Base-by-base conservation (phyloP, 441 rosid species). In the Mallotus japonicus region DNA sequence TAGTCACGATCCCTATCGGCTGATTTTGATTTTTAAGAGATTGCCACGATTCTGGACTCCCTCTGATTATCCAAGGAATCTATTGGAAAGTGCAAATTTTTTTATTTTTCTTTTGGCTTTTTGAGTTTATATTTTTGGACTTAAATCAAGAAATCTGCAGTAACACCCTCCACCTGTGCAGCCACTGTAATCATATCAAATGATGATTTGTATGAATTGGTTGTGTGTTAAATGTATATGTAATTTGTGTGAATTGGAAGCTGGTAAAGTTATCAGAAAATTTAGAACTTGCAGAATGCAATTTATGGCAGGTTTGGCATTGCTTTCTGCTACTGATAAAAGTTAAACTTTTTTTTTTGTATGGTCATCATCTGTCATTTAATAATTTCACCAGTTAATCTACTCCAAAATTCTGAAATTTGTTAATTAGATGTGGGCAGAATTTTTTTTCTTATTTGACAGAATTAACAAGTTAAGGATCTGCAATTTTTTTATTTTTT, bases 251-350 rank as follows among this genome's bases (percentile, higher is more conserved):
- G 56, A 70, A 20, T 57, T 74, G 46, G 50, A 49, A 37, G 69
- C 0, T 58, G 65, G 32, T 58, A 19, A 6, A 20, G 53, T 65
- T 49, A 24, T 8, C 51, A 66, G 20, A 32, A 42, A 16, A 28
- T 54, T 40, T 16, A 8, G 6, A 19, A 15, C 9, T 62, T 53
- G 60, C 61, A 62, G 7, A 40, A 37, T 73, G 57, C 50, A 61
- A 66, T 59, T 65, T 19, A 50, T 60, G 67, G 20, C 75, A 71
- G 74, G 32, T 32, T 49, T 60, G 6, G 6, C 13, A 47, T 71
- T 47, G 50, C n/a, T 67, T 67, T 67, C 59, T 67, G 59, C 24
- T 50, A 51, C 15, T 67, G 56, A 67, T 8, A 67, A 14, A 32
- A 51, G 11, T 34, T 9, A 8, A 37, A 28, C 32, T 28, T 37